A percentile compares a stretch with the other conserved stretches of the same genome.
Evolutionary conservation across 345 rosid genomes (phyloP).

Genomic region (Brassica carinata): DNA sequence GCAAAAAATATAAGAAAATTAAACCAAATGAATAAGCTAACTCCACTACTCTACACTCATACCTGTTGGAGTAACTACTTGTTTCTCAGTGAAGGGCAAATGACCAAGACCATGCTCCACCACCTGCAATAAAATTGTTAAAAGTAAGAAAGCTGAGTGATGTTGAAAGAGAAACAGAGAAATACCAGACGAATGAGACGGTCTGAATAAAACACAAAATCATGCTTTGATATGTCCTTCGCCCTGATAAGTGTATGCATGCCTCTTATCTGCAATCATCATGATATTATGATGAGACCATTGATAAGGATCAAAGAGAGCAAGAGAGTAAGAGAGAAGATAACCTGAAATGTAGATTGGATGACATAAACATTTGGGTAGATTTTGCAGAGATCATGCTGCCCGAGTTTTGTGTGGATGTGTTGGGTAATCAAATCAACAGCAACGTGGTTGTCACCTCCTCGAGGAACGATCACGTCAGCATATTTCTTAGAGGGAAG

Average conservation of each 20-base stretch:
- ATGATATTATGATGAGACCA: conserved; percentile 30
- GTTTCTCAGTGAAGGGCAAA: conserved; percentile 96
- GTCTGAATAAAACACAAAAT: conserved; percentile 95
- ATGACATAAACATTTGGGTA: conserved; percentile 82
- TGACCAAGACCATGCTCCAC: conserved; percentile 99
- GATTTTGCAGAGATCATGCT: conserved; percentile 90
- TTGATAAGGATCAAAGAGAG: background rate
- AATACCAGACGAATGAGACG: conserved; percentile 91
- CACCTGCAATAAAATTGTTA: conserved; percentile 53
- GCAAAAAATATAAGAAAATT: conserved; percentile 10
- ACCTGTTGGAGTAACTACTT: conserved; percentile 96
- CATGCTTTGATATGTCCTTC: conserved; percentile 91
- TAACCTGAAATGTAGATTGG: conserved; percentile 92
- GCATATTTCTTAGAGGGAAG: conserved; percentile 94
- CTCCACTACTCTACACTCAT: conserved; percentile 4
- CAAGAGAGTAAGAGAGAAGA: background rate
- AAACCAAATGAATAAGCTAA: background rate
- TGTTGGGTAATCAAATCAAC: conserved; percentile 95
- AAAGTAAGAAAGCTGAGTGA: background rate
- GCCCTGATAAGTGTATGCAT: conserved; percentile 99
- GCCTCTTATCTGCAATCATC: conserved; percentile 79
- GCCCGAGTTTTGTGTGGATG: conserved; percentile 90
- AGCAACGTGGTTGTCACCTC: conserved; percentile 95
- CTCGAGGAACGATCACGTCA: conserved; percentile 91
- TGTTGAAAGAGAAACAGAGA: conserved; percentile 31